phyloP scores from a whole-genome alignment of 1,139 yeast species.

The Nakaseomyces kungkrabaensis region DNA sequence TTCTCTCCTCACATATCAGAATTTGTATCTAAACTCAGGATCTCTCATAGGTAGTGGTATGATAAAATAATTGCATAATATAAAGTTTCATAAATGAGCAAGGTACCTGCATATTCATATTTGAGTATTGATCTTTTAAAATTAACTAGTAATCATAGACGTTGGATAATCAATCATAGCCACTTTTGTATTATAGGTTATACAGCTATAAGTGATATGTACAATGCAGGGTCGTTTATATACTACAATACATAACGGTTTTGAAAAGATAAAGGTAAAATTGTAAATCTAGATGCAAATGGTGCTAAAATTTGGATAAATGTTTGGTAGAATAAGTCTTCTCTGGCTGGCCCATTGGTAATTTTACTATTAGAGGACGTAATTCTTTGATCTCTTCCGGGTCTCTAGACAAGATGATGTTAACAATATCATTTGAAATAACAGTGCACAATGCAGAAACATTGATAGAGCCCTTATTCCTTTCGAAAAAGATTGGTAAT shows the following conservation, averaged over 20 bases:
- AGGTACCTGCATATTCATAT: too few relatives aligned
- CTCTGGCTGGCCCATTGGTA: constrained; percentile 25
- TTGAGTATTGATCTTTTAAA: too few relatives aligned
- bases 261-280: background rate
- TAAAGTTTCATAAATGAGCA: too few relatives aligned
- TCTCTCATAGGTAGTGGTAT: background rate
- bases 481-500: constrained; percentile 31
- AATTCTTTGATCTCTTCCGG: constrained; percentile 3
- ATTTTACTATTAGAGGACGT: constrained; percentile 10
- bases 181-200: background rate
- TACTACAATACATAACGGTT: background rate
- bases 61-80: too few relatives aligned
- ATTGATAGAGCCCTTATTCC: constrained; percentile 10
- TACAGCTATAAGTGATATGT: background rate
- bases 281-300: background rate
- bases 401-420: constrained; percentile 5
- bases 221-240: background rate
- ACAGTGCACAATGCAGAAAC: constrained; percentile 25
- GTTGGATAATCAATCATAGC: background rate
- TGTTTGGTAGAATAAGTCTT: constrained; percentile 9
- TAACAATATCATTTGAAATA: constrained; percentile 19
- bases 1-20: background rate
- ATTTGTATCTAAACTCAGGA: background rate
- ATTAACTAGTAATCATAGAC: too few relatives aligned
- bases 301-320: background rate